Evolutionary conservation across 1,284 basidiomycete genomes (phyloP).

Genomic region (Ustilago bromivora): DNA sequence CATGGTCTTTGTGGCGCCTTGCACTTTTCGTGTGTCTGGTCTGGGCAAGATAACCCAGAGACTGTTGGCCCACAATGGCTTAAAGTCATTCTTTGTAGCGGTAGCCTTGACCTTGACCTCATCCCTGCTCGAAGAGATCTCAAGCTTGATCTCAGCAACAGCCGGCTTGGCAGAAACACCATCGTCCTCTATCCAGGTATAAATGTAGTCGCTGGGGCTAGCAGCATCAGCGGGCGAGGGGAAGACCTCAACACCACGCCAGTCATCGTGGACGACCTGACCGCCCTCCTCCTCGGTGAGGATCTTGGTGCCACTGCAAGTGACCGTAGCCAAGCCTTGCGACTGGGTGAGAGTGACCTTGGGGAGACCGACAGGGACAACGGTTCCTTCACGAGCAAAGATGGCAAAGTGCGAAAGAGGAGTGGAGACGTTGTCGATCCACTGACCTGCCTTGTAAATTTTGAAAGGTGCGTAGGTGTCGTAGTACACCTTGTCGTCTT

Average conservation of each 20-base stretch:
- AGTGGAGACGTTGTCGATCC: constrained; percentile 67
- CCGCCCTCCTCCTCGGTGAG: constrained; percentile 69
- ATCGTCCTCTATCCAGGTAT: constrained; percentile 71
- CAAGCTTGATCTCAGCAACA: constrained; percentile 65
- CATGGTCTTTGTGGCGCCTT: constrained; percentile 30
- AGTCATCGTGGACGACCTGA: constrained; percentile 70
- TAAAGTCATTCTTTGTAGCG: constrained; percentile 66
- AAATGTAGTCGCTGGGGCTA: constrained; percentile 51
- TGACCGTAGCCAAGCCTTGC: constrained; percentile 66
- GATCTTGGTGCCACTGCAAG: constrained; percentile 69
- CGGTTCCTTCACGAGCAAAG: constrained; percentile 71
- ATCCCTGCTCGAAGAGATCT: constrained; percentile 57
- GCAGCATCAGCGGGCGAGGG: constrained; percentile 57
- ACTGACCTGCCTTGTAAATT: constrained; percentile 29
- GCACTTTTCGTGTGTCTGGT: constrained; percentile 63
- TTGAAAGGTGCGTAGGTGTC: constrained; percentile 39
- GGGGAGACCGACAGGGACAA: constrained; percentile 71
- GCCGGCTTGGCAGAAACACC: constrained; percentile 69
- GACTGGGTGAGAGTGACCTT: constrained; percentile 69
- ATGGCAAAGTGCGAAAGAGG: constrained; percentile 71
- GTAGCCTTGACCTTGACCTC: constrained; percentile 64
- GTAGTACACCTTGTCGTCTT: constrained; percentile 43
- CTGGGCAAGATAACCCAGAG: constrained; percentile 69
- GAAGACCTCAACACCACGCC: constrained; percentile 71
- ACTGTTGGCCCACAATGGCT: constrained; percentile 69